Evolutionary conservation across 106 monocot species (phyloP).

Genomic region (Allium sativum): DNA sequence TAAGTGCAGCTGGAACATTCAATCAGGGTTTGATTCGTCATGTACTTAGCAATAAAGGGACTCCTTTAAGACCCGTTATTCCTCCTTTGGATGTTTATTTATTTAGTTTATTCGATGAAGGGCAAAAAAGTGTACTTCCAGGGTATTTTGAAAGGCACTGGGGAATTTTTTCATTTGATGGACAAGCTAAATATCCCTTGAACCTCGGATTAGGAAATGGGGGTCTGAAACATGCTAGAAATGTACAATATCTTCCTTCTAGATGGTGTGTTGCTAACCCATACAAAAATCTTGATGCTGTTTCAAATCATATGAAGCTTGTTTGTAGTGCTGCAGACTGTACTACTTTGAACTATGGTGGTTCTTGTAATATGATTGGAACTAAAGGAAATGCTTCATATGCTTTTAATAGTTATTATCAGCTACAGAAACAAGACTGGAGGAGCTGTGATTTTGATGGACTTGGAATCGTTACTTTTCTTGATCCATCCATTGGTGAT

Average conservation of each 20-base stretch:
- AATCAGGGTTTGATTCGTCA: constrained; percentile 79
- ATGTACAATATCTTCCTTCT: constrained; percentile 56
- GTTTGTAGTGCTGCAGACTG: constrained; percentile 74
- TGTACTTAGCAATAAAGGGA: constrained; percentile 60
- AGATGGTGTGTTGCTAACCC: constrained; percentile 88
- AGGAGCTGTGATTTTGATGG: constrained; percentile 88
- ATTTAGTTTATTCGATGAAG: constrained; percentile 76
- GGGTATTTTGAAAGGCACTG: constrained; percentile 84
- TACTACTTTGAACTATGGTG: constrained; percentile 64
- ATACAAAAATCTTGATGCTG: constrained; percentile 22
- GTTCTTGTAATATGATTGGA: constrained; percentile 70
- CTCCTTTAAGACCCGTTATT: constrained; percentile 55
- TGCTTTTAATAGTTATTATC: constrained; percentile 89
- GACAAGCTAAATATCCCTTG: constrained; percentile 77
- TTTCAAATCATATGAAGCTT: constrained; percentile 53
- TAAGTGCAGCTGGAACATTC: constrained; percentile 64
- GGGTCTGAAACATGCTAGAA: constrained; percentile 56
- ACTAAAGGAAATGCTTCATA: constrained; percentile 66
- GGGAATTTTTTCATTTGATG: constrained; percentile 85
- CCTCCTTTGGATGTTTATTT: constrained; percentile 73
- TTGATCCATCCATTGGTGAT: constrained; percentile 73
- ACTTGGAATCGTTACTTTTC: constrained; percentile 80
- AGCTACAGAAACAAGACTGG: constrained; percentile 54
- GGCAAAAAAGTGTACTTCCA: constrained; percentile 60
- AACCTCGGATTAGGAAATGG: constrained; percentile 55